A percentile compares a stretch with the other conserved stretches of the same genome.
phyloP scores from a whole-genome alignment of 1,284 basidiomycete species.

The Cryptococcus hybrid region DNA sequence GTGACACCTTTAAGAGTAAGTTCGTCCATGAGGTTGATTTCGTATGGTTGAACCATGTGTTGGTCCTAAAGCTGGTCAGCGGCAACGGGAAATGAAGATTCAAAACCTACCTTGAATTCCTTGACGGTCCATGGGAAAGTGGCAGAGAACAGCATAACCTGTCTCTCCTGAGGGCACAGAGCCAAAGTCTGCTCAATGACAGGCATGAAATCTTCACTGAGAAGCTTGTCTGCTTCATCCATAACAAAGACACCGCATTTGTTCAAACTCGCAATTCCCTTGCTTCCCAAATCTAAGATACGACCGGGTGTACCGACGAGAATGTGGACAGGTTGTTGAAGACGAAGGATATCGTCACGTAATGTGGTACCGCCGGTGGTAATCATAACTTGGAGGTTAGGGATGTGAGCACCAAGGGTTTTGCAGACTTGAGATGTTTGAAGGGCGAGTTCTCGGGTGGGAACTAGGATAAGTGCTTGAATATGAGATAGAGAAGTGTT shows the following conservation, averaged over 20 bases:
- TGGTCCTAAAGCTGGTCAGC: slow-evolving; percentile 66
- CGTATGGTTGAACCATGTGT: slow-evolving; percentile 94
- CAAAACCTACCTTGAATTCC: slow-evolving; percentile 80
- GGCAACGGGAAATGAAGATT: neutral
- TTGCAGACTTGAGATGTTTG: slow-evolving; percentile 99
- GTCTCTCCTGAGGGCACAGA: slow-evolving; percentile 80
- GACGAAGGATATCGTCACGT: slow-evolving; percentile 94
- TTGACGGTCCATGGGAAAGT: slow-evolving; percentile 99
- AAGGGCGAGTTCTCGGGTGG: slow-evolving; percentile 90
- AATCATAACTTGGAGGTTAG: slow-evolving; percentile 92
- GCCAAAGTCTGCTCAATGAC: slow-evolving; percentile 95
- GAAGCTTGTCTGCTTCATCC: slow-evolving; percentile 99
- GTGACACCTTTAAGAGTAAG: slow-evolving; percentile 97
- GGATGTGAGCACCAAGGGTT: slow-evolving; percentile 91
- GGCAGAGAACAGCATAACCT: slow-evolving; percentile 99
- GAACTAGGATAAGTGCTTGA: slow-evolving; percentile 90
- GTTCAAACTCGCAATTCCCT: slow-evolving; percentile 89
- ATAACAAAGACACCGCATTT: slow-evolving; percentile 96
- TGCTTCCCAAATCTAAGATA: slow-evolving; percentile 94
- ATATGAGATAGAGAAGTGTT: slow-evolving; percentile 85
- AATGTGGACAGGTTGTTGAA: slow-evolving; percentile 89
- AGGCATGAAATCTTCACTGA: slow-evolving; percentile 96
- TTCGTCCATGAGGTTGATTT: slow-evolving; percentile 99
- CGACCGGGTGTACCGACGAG: slow-evolving; percentile 96
- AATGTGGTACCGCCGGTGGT: slow-evolving; percentile 97